Evolutionary conservation across 306 rosid species (phyloP), one percentile per base, ranked within the genome.

Genomic region (Vicia faba): DNA sequence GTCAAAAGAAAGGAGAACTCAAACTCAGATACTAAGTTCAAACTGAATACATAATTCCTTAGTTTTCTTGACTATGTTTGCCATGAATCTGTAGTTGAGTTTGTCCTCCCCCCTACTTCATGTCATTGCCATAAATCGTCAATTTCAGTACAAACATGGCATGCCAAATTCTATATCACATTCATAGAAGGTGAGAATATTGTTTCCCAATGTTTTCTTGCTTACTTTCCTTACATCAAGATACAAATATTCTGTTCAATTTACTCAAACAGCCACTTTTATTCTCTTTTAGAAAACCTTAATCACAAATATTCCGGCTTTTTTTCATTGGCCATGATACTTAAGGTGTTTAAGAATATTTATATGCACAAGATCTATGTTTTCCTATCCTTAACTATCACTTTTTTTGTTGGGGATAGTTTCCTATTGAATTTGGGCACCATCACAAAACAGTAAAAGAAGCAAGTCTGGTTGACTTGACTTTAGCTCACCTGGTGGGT

Each of bases 401-500:
- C 5, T 4, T 11, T 58, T 43, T 40, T 15, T 40, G 51, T 57
- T 66, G n/a, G 66, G 5, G 61, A 61, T 45, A 15, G 39, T 70
- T 38, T 66, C 61, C 43, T 40, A 56, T 66, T 43, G 28, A 36
- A 36, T 61, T 44, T 60, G 64, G 53, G 65, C 51, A 63, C 72
- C 38, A 31, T 49, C 66, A 61, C 1, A 15, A 19, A 60, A 36
- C 48, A 66, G 58, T 15, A 54, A 28, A 56, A 60, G 60, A 73
- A 73, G 59, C 31, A 67, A 73, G 69, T 82, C 59, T 14, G 60
- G 62, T 40, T 69, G 56, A 75, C 66, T 74, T 79, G 95, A 79
- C 86, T 80, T 85, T 71, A 75, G 84, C 83, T 89, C 87, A 91
- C 97, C 97, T 92, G 98, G 83, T 92, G 98, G 14, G 98, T 92